Conservation (phyloP, 768 basidiomycete genomes). For the Russula abietina region DNA sequence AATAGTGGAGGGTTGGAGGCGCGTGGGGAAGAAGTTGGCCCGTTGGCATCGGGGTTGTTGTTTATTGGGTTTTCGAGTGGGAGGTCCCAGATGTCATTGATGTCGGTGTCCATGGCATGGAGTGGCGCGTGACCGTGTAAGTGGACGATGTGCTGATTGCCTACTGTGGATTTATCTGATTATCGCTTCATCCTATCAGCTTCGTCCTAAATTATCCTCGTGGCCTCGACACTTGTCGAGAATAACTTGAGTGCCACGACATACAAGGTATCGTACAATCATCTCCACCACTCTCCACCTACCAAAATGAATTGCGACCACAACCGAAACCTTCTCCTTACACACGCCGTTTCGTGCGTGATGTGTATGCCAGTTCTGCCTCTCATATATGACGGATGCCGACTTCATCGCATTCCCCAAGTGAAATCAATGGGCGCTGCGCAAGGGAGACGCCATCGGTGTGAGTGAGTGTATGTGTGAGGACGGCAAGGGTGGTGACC, state of each 20-base stretch:
- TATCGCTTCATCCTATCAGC: too few species aligned
- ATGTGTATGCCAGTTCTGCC: slow-evolving; percentile 98
- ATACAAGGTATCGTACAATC: too few species aligned
- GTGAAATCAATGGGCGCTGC: slow-evolving; percentile 54
- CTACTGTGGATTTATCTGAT: too few species aligned
- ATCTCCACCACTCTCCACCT: too few species aligned
- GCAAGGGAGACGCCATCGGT: slow-evolving; percentile 60
- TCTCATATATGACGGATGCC: slow-evolving; percentile 73
- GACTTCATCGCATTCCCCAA: slow-evolving; percentile 76
- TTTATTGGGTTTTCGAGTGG: slow-evolving; percentile 30
- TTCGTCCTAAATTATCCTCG: too few species aligned
- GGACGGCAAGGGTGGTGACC: slow-evolving; percentile 46
- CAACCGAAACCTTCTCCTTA: too few species aligned
- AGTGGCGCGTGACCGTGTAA: slow-evolving; percentile 4
- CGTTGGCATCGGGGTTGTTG: slow-evolving; percentile 26
- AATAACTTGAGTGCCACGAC: too few species aligned
- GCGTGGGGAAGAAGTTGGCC: slow-evolving; percentile 9
- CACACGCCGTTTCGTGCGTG: too few species aligned
- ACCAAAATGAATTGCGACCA: too few species aligned
- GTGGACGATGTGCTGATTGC: too few species aligned
- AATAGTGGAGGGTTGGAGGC: slow-evolving; percentile 44
- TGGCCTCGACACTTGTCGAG: too few species aligned
- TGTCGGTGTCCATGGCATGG: slow-evolving; percentile 29
- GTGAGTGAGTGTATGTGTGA: slow-evolving; percentile 91
- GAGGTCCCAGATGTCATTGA: slow-evolving; percentile 56